Conservation (phyloP, 768 basidiomycete species). For the Agrocybe pediades region DNA sequence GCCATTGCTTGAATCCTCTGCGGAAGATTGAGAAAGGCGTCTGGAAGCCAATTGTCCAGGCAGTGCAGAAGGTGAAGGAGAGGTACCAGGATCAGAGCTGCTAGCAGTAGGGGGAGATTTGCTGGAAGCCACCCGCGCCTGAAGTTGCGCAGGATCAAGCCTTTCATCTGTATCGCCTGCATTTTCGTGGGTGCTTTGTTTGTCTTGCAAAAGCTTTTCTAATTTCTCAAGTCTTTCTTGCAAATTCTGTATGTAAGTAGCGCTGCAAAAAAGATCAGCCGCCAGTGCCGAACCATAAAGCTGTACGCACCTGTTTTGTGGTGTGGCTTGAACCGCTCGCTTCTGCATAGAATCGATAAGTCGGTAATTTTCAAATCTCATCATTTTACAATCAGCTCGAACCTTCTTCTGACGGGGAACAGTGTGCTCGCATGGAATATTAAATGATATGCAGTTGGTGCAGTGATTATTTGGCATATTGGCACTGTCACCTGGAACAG, state of each 20-base stretch:
- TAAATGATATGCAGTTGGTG: constrained; percentile 54
- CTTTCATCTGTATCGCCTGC: background rate
- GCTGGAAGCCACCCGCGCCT: background rate
- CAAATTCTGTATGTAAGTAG: constrained; percentile 29
- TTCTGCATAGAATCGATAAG: background rate
- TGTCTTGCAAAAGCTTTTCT: constrained; percentile 24
- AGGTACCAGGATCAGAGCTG: background rate
- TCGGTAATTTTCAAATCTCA: background rate
- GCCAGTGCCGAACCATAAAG: background rate
- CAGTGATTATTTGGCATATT: constrained; percentile 57
- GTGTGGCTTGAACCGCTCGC: background rate
- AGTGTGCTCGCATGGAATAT: constrained; percentile 53
- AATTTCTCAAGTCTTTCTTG: constrained; percentile 31
- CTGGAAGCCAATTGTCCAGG: background rate
- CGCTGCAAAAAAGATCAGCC: background rate
- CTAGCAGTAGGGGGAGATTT: background rate
- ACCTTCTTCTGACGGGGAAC: constrained; percentile 52
- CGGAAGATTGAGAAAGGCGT: background rate
- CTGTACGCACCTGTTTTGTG: background rate
- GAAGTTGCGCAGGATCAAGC: constrained; percentile 9
- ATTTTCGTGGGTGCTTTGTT: background rate
- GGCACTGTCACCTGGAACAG: constrained; percentile 56
- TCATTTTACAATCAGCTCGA: constrained; percentile 11
- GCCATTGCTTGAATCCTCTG: constrained; percentile 16
- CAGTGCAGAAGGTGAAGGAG: background rate